Base-by-base conservation (phyloP, 345 rosid genomes). In the Pugionium dolabratum region DNA sequence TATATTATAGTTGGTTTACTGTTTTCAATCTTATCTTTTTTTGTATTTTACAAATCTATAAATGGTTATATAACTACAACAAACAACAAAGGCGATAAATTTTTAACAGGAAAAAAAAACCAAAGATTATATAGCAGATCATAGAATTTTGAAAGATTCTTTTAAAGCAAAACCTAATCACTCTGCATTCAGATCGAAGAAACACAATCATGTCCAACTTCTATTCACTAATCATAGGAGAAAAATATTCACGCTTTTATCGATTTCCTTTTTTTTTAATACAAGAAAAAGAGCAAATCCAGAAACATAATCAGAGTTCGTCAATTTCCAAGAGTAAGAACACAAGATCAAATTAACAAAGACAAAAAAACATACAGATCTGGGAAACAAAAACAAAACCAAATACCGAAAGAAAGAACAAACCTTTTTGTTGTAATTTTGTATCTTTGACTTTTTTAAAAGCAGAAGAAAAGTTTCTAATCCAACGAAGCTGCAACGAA, bases 401-500 rank as follows among this genome's bases (percentile, higher is more conserved):
- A 27, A 53, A n/a, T 2, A 55, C 26, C 28, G 30, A 71, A 56
- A 0, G 5, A 64, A 34, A 9, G 49, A 46, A 40, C 77, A 54
- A 61, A 74, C 73, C 73, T 73, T 67, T 2, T 5, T 5, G 5
- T 43, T 28, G 2, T 10, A 3, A 35, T 34, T 54, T 2, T 28
- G 2, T 34, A 72, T 33, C 56, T 67, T 61, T 74, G 73, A 74
- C 77, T 67, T 67, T 39, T 7, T 5, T 5, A 37, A 66, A 73
- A 66, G 49, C 28, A 49, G 29, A 54, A 43, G 46, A 56, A 58
- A 72, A 59, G 39, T 30, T 72, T 41, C 65, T 39, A 66, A 66
- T 37, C 42, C 37, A 52, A 66, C 45, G 72, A 73, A 73, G 62
- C 72, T 46, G 43, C 64, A 47, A 74, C 37, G 69, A 67, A 73